phyloP scores from a whole-genome alignment of 176 grass and related monocot genomes.

The Oryza longistaminata region DNA sequence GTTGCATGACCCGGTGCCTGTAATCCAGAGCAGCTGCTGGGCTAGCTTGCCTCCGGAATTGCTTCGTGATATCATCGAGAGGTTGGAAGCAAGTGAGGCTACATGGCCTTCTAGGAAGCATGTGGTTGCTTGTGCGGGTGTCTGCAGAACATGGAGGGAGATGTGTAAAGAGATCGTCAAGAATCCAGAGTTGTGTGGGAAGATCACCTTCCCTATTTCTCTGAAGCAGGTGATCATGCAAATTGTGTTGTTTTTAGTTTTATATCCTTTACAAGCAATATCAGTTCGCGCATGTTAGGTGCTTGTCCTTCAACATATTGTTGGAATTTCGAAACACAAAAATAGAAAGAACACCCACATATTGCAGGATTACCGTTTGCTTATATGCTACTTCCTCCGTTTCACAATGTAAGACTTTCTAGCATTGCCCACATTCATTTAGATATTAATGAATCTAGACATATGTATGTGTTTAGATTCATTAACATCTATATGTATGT shows the following conservation, averaged over 20 bases:
- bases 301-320: not conserved
- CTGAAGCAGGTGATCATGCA: constrained; percentile 60
- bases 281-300: constrained; percentile 2
- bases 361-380: not conserved
- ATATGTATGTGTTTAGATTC: too few relatives aligned
- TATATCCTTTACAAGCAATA: not conserved
- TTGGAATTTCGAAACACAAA: not conserved
- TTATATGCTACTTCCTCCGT: too few relatives aligned
- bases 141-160: constrained; percentile 79
- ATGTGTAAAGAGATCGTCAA: constrained; percentile 71
- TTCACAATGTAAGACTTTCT: too few relatives aligned
- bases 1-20: constrained; percentile 49
- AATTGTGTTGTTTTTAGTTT: not conserved
- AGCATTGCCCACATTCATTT: too few relatives aligned
- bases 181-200: constrained; percentile 56
- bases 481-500: too few relatives aligned
- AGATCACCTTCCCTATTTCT: constrained; percentile 71
- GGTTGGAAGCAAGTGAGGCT: constrained; percentile 67
- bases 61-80: constrained; percentile 66
- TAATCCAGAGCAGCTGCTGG: constrained; percentile 63
- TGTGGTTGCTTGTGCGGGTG: constrained; percentile 64
- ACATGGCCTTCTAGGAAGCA: constrained; percentile 66
- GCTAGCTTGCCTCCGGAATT: constrained; percentile 68
- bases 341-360: not conserved
- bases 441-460: too few relatives aligned